phyloP scores from a whole-genome alignment of 495 filamentous ascomycete genomes.

The Neurospora sp. region DNA sequence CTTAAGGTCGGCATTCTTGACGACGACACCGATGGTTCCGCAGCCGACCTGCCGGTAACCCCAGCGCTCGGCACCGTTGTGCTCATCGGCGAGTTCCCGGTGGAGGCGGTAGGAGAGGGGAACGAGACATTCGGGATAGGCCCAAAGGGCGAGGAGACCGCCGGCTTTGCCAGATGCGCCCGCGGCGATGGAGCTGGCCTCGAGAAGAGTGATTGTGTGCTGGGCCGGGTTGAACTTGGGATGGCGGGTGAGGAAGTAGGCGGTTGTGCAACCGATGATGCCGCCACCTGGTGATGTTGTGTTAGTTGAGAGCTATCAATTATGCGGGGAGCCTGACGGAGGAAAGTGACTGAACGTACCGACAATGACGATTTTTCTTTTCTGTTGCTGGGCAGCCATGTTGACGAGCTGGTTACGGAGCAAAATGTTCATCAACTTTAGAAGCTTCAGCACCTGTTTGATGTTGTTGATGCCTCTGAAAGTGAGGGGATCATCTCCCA shows the following conservation, averaged over 20 bases:
- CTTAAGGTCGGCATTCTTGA: constrained; percentile 29
- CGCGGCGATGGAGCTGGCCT: constrained; percentile 79
- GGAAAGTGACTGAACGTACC: constrained; percentile 34
- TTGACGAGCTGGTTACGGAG: neutral
- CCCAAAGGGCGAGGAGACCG: constrained; percentile 84
- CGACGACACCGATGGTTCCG: constrained; percentile 59
- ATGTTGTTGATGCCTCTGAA: neutral
- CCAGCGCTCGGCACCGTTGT: constrained; percentile 74
- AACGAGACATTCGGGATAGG: constrained; percentile 78
- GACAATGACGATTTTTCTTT: constrained; percentile 59
- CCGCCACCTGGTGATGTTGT: constrained; percentile 58
- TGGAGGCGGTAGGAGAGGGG: constrained; percentile 81
- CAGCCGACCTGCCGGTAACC: constrained; percentile 75
- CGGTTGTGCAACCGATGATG: constrained; percentile 88
- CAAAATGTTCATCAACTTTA: neutral
- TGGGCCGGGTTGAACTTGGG: constrained; percentile 64
- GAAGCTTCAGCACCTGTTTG: neutral
- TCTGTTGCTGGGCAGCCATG: constrained; percentile 18
- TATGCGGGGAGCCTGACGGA: neutral
- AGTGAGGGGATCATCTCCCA: neutral
- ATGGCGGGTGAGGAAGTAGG: constrained; percentile 89
- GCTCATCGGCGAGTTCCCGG: constrained; percentile 71
- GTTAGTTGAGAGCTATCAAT: neutral
- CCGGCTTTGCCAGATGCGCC: constrained; percentile 94
- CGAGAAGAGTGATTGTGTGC: constrained; percentile 77